These are phyloP conservation scores for Tetrahymena malaccensis DNA, from an alignment of 73 alveolate genomes.

Conservation along the genomic window DNA sequence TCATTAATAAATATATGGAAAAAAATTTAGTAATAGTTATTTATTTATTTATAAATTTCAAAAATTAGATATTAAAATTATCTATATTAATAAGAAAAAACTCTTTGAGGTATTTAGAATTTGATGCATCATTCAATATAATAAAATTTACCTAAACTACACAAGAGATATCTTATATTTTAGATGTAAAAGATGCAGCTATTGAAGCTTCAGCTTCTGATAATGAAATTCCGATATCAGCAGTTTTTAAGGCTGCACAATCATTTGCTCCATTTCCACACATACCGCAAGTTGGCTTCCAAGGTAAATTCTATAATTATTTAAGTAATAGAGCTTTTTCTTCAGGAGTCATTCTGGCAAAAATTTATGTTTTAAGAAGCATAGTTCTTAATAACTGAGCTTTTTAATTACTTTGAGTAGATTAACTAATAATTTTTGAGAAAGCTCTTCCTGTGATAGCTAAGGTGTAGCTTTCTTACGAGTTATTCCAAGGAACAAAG, in stretches of 20 bases:
- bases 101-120: too few species aligned
- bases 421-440: neutral
- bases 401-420: conserved; percentile 5
- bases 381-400: conserved; percentile 34
- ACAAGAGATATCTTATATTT: conserved; percentile 57
- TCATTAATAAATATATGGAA: too few species aligned
- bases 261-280: conserved; percentile 96
- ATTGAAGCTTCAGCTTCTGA: conserved; percentile 85
- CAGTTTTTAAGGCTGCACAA: conserved; percentile 77
- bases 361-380: conserved; percentile 64
- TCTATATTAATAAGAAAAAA: too few species aligned
- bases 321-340: conserved; percentile 67
- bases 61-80: too few species aligned
- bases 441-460: conserved; percentile 61
- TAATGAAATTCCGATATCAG: conserved; percentile 81
- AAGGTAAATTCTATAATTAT: conserved; percentile 40
- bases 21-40: too few species aligned
- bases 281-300: conserved; percentile 63
- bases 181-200: conserved; percentile 83
- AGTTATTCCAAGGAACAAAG: conserved; percentile 35
- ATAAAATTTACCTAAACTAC: conserved; percentile 47
- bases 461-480: conserved; percentile 5
- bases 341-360: conserved; percentile 87
- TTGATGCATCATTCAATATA: too few species aligned
- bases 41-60: too few species aligned